Percentiles rank a stretch among this genome's conserved stretches.
These are phyloP conservation scores for Phytopythium kandeliae DNA, from an alignment of 352 stramenopile genomes.

Conservation along the genomic window DNA sequence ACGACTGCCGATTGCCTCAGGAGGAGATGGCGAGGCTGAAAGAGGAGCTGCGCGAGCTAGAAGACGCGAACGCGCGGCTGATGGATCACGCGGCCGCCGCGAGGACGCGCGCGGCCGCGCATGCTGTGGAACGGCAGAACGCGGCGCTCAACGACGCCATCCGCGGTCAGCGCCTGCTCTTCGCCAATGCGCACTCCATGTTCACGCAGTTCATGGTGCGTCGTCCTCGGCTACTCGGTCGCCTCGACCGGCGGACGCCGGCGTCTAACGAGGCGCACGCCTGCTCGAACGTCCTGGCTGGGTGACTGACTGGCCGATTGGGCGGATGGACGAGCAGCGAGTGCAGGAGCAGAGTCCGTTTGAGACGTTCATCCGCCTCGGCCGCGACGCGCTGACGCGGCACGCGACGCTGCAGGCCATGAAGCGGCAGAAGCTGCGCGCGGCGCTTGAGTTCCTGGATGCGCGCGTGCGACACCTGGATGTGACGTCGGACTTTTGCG, in stretches of 20 bases:
- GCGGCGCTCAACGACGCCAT: slow-evolving; percentile 21
- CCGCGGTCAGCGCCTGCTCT: slow-evolving; percentile 25
- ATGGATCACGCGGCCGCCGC: slow-evolving; percentile 15
- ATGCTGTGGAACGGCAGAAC: slow-evolving; percentile 14
- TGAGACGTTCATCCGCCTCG: slow-evolving; percentile 34
- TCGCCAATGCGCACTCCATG: slow-evolving; percentile 36
- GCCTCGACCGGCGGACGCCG: no score
- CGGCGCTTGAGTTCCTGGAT: slow-evolving; percentile 26
- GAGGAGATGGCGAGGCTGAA: slow-evolving; percentile 8
- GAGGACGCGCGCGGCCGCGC: slow-evolving; percentile 1
- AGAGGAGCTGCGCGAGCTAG: slow-evolving; percentile 17
- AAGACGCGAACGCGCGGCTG: slow-evolving; percentile 17
- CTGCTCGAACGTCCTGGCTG: no score
- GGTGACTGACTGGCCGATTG: no score
- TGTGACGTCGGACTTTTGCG: slow-evolving; percentile 22
- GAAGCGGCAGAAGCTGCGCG: slow-evolving; percentile 31
- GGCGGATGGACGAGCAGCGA: no score
- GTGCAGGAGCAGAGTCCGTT: slow-evolving; percentile 29
- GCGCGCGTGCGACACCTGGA: slow-evolving; percentile 27
- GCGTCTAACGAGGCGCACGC: no score
- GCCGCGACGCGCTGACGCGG: slow-evolving; percentile 19
- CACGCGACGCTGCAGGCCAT: slow-evolving; percentile 25
- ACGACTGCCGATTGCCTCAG: no score
- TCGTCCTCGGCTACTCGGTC: neutral
- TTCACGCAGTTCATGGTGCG: slow-evolving; percentile 32